Base-by-base conservation (phyloP, 1,284 basidiomycete species). In the Sporisorium sorghi region DNA sequence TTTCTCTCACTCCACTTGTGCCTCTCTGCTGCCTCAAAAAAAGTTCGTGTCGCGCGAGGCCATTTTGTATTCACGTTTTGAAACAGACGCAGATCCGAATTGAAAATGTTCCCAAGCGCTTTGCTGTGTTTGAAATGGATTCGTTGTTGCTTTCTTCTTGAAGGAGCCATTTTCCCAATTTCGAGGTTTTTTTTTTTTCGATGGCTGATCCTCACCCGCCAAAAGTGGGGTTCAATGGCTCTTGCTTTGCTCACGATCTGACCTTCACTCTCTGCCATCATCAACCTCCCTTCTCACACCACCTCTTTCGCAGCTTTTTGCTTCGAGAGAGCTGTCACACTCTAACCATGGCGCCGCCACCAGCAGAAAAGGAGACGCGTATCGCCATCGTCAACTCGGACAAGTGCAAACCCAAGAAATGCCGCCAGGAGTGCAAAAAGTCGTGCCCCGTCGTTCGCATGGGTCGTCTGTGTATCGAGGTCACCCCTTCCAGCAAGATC, bases 321-420 rank as follows among this genome's bases (percentile, higher is more conserved):
- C 37, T 33, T 14, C 12, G 32, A 33, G 32, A 33, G 32, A 6
- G 7, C 32, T 11, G 12, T 30, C 9, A 35, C n/a, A n/a, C n/a
- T n/a, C n/a, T 43, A 51, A 73, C 15, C 40, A 77, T 77, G 75
- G 71, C 75, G 61, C 75, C 76, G 33, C 37, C 73, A 65, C 64
- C 72, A 47, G 53, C 50, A 42, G 46, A 77, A 62, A 82, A 80
- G 73, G 82, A 84, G 73, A 82, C 80, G 48, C 77, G 82, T 71
- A 84, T 84, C 58, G 82, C 82, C 50, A 84, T 84, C 54, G 80
- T 84, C 73, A 82, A 82, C 66, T 49, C 73, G 49, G 83, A 84
- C 73, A 84, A 83, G 67, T 84, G 83, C 72, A 84, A 83, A 67
- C 83, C 83, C 14, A 79, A 79, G 47, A 84, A 84, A 62, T 84